Evolutionary conservation across 2,329 filamentous ascomycete species (phyloP), one percentile per base, ranked within the genome.

Genomic region (Harringtonia aguacate): DNA sequence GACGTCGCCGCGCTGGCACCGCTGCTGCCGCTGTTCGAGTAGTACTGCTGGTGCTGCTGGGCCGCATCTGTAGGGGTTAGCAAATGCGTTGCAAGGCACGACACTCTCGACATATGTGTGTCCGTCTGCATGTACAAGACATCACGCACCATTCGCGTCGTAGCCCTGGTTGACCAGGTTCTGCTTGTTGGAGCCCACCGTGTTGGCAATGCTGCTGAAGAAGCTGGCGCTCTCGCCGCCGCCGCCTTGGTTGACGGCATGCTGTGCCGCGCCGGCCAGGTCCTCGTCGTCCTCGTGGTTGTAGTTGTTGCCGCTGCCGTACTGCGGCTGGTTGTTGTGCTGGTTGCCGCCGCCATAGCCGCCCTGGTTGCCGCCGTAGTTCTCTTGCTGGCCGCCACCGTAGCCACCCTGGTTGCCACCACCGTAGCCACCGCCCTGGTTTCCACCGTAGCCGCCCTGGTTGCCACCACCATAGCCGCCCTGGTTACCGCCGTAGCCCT

Each of bases 31-130:
- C 13, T 17, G 38, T 62, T 62, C 29, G 73, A 75, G 58, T 88
- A 94, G 56, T 82, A 77, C 47, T 83, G 73, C 65, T 88, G 74
- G 67, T 95, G 87, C 52, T 84, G 77, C 53, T 75, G 69, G 20
- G 90, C 75, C 17, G 84, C 82, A 48, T 86, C 75, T 76, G 52
- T n/a, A n/a, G n/a, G n/a, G n/a, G n/a, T n/a, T n/a, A n/a, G n/a
- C n/a, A n/a, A n/a, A n/a, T n/a, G n/a, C n/a, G n/a, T n/a, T n/a
- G n/a, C n/a, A n/a, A n/a, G n/a, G n/a, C n/a, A n/a, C n/a, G n/a
- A n/a, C n/a, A n/a, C n/a, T n/a, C n/a, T n/a, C n/a, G n/a, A n/a
- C n/a, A n/a, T n/a, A n/a, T n/a, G n/a, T n/a, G n/a, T n/a, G n/a
- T n/a, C n/a, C n/a, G n/a, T n/a, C n/a, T n/a, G n/a, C n/a, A n/a